phyloP scores from a whole-genome alignment of 2,329 filamentous ascomycete species.

The Dactylellina drechsleri region DNA sequence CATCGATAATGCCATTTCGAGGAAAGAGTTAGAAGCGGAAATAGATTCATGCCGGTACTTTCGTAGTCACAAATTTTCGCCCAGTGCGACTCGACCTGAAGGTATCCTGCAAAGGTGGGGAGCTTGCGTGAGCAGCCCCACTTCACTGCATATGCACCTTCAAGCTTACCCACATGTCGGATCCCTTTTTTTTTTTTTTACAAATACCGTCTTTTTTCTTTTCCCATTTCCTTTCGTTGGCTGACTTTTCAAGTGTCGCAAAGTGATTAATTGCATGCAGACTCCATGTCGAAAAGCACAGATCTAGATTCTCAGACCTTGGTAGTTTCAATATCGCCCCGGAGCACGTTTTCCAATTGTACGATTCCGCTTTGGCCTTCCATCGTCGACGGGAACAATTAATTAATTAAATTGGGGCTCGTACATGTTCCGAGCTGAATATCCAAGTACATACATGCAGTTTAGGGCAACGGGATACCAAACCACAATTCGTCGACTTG shows the following conservation, averaged over 20 bases:
- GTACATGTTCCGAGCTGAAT: too few relatives aligned
- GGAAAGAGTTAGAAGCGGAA: background rate
- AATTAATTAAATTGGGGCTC: too few relatives aligned
- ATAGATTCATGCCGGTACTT: background rate
- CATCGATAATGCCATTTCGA: slow-evolving; percentile 1
- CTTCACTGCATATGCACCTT: slow-evolving; percentile 1
- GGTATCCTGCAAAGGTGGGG: slow-evolving; percentile 1
- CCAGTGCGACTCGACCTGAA: slow-evolving; percentile 1
- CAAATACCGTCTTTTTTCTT: background rate
- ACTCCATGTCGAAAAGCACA: background rate
- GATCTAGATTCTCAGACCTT: too few relatives aligned
- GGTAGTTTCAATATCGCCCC: too few relatives aligned
- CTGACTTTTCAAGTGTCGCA: background rate
- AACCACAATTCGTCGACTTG: too few relatives aligned
- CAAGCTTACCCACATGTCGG: background rate
- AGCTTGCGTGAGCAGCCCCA: slow-evolving; percentile 11
- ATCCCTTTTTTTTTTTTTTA: background rate
- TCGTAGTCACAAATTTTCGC: background rate
- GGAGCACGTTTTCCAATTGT: too few relatives aligned
- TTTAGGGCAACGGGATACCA: too few relatives aligned
- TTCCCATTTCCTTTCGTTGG: background rate
- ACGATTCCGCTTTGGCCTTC: too few relatives aligned
- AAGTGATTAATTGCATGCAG: background rate
- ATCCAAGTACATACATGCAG: too few relatives aligned
- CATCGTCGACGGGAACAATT: too few relatives aligned